phyloP scores from a whole-genome alignment of 345 rosid genomes.

The Salix exigua region DNA sequence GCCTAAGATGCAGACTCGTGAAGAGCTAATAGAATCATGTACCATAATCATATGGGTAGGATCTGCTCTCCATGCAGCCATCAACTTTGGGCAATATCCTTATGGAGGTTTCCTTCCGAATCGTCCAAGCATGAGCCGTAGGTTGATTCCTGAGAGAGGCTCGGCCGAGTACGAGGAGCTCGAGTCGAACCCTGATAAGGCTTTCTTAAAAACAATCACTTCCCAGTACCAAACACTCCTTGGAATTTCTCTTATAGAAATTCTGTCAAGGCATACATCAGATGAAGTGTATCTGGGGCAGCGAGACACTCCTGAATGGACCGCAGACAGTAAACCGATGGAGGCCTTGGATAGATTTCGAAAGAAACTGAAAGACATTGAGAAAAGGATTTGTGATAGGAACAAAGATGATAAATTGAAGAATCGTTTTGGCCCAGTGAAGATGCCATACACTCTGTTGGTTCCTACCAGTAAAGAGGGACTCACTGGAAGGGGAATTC shows the following conservation, averaged over 20 bases:
- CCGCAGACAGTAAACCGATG: constrained; percentile 20
- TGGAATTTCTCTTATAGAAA: constrained; percentile 41
- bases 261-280: constrained; percentile 40
- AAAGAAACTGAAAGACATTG: constrained; percentile 25
- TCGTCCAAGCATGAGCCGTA: constrained; percentile 41
- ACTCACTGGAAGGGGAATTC: constrained; percentile 33
- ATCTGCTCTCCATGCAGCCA: constrained; percentile 45
- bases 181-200: constrained; percentile 31
- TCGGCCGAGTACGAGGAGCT: constrained; percentile 34
- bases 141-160: constrained; percentile 35
- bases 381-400: constrained; percentile 20
- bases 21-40: constrained; percentile 33
- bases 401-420: constrained; percentile 17
- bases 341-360: constrained; percentile 37
- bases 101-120: constrained; percentile 45
- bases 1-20: constrained; percentile 37
- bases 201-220: constrained; percentile 33
- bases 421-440: constrained; percentile 28
- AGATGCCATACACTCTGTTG: constrained; percentile 28
- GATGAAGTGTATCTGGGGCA: constrained; percentile 47
- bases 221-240: constrained; percentile 35
- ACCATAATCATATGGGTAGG: constrained; percentile 42
- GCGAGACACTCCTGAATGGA: constrained; percentile 41
- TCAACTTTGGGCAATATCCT: constrained; percentile 46
- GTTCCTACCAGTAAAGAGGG: constrained; percentile 29